Base-by-base conservation (phyloP, 2,329 filamentous ascomycete species). In the Exophiala sp. region DNA sequence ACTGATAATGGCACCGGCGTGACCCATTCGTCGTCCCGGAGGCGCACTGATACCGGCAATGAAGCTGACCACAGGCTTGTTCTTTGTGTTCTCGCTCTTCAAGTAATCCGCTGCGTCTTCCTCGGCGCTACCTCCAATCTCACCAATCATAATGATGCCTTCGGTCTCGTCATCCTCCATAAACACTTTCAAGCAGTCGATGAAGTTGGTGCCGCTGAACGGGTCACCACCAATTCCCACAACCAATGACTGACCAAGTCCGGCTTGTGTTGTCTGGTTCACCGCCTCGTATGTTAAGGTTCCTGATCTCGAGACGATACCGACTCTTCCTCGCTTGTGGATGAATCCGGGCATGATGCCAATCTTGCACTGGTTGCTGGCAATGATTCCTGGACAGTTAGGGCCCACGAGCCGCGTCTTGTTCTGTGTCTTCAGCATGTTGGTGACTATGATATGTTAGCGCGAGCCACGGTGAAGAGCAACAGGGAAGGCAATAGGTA, bases 281-380 rank as follows among this genome's bases (percentile, higher is more conserved):
- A 98, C 93, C 68, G 93, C 93, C 78, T 98, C 93, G 78, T 98
- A 98, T 67, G 93, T 98, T 59, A 98, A 83, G 62, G 93, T 98
- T 66, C 93, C 93, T 67, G 93, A 97, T 65, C 93, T 87, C 64
- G 90, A 96, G 73, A 98, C 93, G 71, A 98, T 97, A 68, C 93
- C 93, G 68, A 98, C 90, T 71, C 93, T 90, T 65, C 93, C 93
- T 73, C 90, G 88, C 82, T 97, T 97, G 83, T 98, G 93, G 77
- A 98, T 97, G 80, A 97, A 96, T 65, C 93, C 93, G 60, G 93
- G 88, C 93, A 98, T 97, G 77, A 98, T 98, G 69, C 93, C 93
- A 68, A 98, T 97, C 79, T 98, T 98, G 83, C 93, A 98, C 82
- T 95, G 91, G 64, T 91, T 93, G 14, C 14, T 37, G 7, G 53